Percentiles rank a stretch among this genome's conserved stretches.
Evolutionary conservation across 139 green algal genomes (phyloP).

Genomic region (Diplosphaera chodatii): DNA sequence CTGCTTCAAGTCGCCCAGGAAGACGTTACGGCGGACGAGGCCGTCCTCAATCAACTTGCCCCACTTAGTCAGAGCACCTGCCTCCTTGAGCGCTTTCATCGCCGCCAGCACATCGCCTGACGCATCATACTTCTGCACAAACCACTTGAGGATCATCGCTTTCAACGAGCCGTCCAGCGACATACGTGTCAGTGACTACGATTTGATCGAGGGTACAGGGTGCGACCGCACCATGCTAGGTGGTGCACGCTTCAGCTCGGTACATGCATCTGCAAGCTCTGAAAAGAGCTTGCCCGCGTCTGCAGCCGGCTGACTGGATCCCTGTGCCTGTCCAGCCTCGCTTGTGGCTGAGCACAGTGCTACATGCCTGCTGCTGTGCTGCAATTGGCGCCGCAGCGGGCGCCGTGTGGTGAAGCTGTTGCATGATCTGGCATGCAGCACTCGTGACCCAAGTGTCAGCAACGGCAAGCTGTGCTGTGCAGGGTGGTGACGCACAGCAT

Average conservation of each 20-base stretch:
- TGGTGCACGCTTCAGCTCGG: background rate
- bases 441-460: too few species aligned
- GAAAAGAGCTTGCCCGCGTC: background rate
- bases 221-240: background rate
- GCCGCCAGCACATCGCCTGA: conserved; percentile 39
- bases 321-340: background rate
- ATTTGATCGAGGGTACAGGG: too few species aligned
- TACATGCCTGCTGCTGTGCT: background rate
- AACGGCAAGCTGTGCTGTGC: too few species aligned
- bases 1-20: conserved; percentile 47
- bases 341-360: background rate
- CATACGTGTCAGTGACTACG: too few species aligned
- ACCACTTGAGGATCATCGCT: too few species aligned
- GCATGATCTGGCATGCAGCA: too few species aligned
- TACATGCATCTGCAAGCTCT: background rate
- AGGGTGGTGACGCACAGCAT: too few species aligned
- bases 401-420: background rate
- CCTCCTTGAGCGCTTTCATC: conserved; percentile 38
- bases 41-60: conserved; percentile 23
- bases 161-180: too few species aligned
- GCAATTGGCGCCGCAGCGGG: too few species aligned
- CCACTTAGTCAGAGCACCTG: conserved; percentile 52
- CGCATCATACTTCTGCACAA: conserved; percentile 56
- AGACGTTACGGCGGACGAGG: conserved; percentile 41
- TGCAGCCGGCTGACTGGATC: background rate